phyloP scores from a whole-genome alignment of 768 basidiomycete genomes.

The Tulasnella calospora region DNA sequence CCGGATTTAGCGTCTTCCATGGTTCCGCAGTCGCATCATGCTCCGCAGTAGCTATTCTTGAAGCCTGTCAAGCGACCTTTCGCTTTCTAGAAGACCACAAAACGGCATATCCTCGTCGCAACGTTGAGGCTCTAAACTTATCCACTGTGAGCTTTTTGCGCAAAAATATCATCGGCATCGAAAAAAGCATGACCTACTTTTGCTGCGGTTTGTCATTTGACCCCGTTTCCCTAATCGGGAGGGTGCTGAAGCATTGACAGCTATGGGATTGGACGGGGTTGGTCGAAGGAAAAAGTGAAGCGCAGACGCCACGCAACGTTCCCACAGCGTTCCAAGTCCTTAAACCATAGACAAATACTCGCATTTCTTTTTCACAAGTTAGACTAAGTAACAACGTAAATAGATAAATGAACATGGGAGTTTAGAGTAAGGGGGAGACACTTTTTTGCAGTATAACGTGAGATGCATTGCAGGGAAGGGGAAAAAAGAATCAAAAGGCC shows the following conservation, averaged over 20 bases:
- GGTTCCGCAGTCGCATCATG: not conserved
- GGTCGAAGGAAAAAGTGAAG: not conserved
- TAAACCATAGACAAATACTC: not conserved
- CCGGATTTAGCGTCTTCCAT: not conserved
- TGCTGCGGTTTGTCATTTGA: not conserved
- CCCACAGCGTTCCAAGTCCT: not conserved
- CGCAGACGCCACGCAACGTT: not conserved
- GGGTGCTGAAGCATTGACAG: not conserved
- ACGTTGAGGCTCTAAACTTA: not conserved
- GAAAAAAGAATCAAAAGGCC: not conserved
- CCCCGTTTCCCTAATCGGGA: not conserved
- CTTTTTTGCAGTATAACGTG: not conserved
- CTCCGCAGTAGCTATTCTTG: not conserved
- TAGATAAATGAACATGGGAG: not conserved
- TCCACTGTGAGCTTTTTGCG: not conserved
- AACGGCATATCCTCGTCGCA: not conserved
- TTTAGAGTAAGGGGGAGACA: not conserved
- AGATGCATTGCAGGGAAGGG: not conserved
- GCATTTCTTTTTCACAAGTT: conserved; percentile 5
- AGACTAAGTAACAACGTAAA: not conserved
- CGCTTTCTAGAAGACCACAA: not conserved
- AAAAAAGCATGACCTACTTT: not conserved
- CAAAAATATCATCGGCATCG: not conserved
- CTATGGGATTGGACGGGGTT: not conserved
- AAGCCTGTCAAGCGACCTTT: not conserved